A percentile compares a stretch with the other conserved stretches of the same genome.
Conservation (phyloP, 2,329 filamentous ascomycete genomes). For the Blastomyces gilchristii region DNA sequence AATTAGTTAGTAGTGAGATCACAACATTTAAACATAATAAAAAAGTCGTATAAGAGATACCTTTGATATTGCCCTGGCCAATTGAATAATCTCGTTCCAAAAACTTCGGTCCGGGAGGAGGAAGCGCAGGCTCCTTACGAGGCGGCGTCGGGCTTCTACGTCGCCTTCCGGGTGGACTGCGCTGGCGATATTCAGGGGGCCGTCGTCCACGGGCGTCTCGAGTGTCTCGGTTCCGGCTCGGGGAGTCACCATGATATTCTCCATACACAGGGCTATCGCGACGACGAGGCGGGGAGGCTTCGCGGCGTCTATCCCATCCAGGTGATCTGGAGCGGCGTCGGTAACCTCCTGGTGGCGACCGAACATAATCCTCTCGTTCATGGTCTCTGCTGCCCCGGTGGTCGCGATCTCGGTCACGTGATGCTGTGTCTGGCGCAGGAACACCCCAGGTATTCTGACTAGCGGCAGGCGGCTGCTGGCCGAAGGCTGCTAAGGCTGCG, state of each 20-base stretch:
- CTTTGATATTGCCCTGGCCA: conserved; percentile 68
- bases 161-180: conserved; percentile 64
- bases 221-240: conserved; percentile 50
- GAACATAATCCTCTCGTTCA: conserved; percentile 39
- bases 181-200: conserved; percentile 66
- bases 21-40: background rate
- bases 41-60: too few relatives aligned
- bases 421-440: conserved; percentile 22
- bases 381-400: conserved; percentile 21
- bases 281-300: conserved; percentile 52
- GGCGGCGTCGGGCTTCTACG: conserved; percentile 53
- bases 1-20: conserved; percentile 7
- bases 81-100: conserved; percentile 68
- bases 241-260: conserved; percentile 61
- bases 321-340: conserved; percentile 74
- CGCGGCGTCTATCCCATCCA: conserved; percentile 59
- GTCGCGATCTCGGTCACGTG: conserved; percentile 47
- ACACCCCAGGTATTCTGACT: conserved; percentile 17
- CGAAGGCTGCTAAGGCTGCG: conserved; percentile 38
- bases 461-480: conserved; percentile 14
- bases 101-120: conserved; percentile 55
- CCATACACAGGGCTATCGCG: conserved; percentile 61
- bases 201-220: conserved; percentile 42
- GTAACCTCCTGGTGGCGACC: conserved; percentile 50
- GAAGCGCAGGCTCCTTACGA: conserved; percentile 33